phyloP scores from a whole-genome alignment of 2,329 filamentous ascomycete genomes.

The Colletotrichum sp. region DNA sequence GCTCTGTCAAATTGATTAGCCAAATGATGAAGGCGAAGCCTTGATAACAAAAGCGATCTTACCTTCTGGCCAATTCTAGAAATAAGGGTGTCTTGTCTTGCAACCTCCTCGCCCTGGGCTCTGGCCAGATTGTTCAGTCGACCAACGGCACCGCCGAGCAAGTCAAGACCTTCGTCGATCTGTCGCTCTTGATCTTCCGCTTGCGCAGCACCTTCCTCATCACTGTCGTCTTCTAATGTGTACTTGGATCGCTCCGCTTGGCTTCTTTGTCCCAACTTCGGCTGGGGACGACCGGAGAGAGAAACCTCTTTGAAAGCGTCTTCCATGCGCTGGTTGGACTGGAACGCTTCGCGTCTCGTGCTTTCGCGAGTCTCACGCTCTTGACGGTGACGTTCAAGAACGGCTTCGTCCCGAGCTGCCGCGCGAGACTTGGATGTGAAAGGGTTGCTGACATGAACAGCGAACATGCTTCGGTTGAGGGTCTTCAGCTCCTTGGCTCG shows the following conservation, averaged over 20 bases:
- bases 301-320: constrained; percentile 44
- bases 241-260: constrained; percentile 57
- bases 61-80: constrained; percentile 81
- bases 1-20: constrained; percentile 58
- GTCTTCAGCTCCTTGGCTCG: constrained; percentile 84
- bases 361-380: constrained; percentile 70
- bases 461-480: constrained; percentile 90
- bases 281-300: constrained; percentile 27
- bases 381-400: constrained; percentile 70
- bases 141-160: constrained; percentile 72
- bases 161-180: constrained; percentile 66
- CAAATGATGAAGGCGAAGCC: neutral
- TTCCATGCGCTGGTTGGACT: constrained; percentile 59
- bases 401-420: constrained; percentile 67
- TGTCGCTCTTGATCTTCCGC: constrained; percentile 39
- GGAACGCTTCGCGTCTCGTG: constrained; percentile 57
- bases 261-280: constrained; percentile 9
- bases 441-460: constrained; percentile 76
- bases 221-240: constrained; percentile 72
- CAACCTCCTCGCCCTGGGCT: constrained; percentile 77
- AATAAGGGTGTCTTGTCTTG: constrained; percentile 76
- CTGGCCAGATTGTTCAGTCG: constrained; percentile 75
- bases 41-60: too few relatives aligned
- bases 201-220: constrained; percentile 39
- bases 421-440: constrained; percentile 74